These are phyloP conservation scores for Pleodorina starrii DNA, from an alignment of 139 green algal genomes.

Conservation along the genomic window DNA sequence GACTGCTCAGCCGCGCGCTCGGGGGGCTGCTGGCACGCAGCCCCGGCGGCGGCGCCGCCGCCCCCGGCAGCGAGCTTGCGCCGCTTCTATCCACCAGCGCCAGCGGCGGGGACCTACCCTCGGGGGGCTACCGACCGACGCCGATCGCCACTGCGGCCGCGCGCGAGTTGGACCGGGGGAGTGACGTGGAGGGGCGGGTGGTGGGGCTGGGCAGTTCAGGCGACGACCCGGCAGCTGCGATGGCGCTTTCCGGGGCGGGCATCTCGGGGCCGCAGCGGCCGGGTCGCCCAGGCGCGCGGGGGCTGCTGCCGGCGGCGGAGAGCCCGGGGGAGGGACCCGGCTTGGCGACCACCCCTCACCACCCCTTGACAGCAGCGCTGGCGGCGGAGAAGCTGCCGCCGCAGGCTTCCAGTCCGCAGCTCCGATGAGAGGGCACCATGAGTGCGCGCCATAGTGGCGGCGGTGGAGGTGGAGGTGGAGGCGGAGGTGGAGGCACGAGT, in stretches of 20 bases:
- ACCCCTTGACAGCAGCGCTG: background rate
- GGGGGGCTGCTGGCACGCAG: background rate
- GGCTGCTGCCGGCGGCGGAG: background rate
- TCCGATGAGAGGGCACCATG: too few species aligned
- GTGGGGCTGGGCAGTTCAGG: background rate
- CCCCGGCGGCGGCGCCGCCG: background rate
- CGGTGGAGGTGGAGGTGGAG: too few species aligned
- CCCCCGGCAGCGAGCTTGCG: background rate
- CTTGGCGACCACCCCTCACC: background rate
- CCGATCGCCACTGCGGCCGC: background rate
- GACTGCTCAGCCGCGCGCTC: background rate
- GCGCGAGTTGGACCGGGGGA: too few species aligned
- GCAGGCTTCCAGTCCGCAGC: background rate
- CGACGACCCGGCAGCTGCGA: background rate
- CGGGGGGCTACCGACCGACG: background rate
- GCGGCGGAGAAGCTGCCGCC: background rate
- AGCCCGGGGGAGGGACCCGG: background rate
- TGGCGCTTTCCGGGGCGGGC: constrained; percentile 26
- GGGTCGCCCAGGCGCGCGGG: background rate
- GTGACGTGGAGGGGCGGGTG: background rate
- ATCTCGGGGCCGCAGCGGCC: constrained; percentile 9
- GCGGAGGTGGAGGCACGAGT: too few species aligned
- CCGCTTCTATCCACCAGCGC: background rate
- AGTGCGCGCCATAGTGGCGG: too few species aligned
- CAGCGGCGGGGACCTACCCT: background rate